These are phyloP conservation scores for Hanseniaspora pseudoguilliermondii DNA, from an alignment of 805 yeast genomes.

Conservation along the genomic window DNA sequence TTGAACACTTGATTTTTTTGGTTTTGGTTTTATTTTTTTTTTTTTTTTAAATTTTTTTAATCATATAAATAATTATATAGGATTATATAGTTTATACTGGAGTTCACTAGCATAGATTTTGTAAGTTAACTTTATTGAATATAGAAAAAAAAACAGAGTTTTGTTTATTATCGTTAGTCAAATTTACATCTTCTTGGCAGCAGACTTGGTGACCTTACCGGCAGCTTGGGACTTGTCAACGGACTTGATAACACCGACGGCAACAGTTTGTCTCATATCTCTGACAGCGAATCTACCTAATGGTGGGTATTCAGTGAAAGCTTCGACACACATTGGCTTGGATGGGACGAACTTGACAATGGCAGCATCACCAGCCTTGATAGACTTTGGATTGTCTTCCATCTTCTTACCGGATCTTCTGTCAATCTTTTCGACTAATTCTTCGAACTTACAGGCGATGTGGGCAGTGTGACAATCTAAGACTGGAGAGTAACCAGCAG, in stretches of 20 bases:
- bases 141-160: neutral
- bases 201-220: conserved; percentile 96
- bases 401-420: conserved; percentile 85
- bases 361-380: conserved; percentile 95
- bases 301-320: conserved; percentile 91
- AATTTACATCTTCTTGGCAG: conserved; percentile 28
- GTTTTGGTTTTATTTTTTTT: neutral
- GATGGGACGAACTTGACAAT: conserved; percentile 79
- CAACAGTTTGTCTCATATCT: conserved; percentile 99
- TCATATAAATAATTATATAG: conserved; percentile 6
- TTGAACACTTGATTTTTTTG: neutral
- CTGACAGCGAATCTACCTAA: conserved; percentile 97
- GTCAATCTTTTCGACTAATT: conserved; percentile 72
- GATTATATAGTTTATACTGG: neutral
- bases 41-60: conserved; percentile 1
- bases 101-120: neutral
- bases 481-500: conserved; percentile 86
- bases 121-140: neutral
- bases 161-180: neutral
- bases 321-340: conserved; percentile 91
- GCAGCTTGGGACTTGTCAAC: conserved; percentile 71
- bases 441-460: conserved; percentile 79
- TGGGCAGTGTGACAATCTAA: conserved; percentile 89
- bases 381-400: conserved; percentile 82
- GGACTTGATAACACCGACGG: conserved; percentile 97